Conservation (phyloP, 164 flowering plant genomes). For the Sextonia rubra region DNA sequence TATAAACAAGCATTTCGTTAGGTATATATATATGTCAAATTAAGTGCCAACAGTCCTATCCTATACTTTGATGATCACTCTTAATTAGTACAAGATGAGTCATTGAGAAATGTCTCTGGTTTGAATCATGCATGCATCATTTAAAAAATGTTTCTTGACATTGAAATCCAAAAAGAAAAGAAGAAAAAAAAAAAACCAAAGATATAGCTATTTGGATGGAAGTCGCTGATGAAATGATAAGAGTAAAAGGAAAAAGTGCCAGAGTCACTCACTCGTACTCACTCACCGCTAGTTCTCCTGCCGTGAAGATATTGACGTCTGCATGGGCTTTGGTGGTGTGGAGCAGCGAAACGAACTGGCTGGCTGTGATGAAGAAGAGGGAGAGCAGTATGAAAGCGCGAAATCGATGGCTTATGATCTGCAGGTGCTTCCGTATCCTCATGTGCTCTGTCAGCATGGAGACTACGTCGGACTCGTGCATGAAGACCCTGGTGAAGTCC, state of each 20-base stretch:
- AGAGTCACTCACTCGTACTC: too few relatives aligned
- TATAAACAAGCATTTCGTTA: too few relatives aligned
- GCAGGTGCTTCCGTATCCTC: conserved; percentile 64
- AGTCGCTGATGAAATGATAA: background rate
- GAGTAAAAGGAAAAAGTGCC: background rate
- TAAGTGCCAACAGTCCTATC: too few relatives aligned
- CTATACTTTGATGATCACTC: too few relatives aligned
- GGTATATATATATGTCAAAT: too few relatives aligned
- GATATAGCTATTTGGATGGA: background rate
- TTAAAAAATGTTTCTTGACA: too few relatives aligned
- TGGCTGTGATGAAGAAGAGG: conserved; percentile 57
- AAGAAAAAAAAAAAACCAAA: too few relatives aligned
- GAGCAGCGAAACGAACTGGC: conserved; percentile 72
- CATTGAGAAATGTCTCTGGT: too few relatives aligned
- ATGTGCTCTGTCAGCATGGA: conserved; percentile 68
- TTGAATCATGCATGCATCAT: too few relatives aligned
- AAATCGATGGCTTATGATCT: conserved; percentile 81
- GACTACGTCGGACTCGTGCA: conserved; percentile 66
- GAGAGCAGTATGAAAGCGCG: conserved; percentile 59
- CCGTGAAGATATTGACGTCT: conserved; percentile 39
- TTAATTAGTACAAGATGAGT: too few relatives aligned
- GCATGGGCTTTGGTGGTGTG: conserved; percentile 47
- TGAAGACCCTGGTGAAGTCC: conserved; percentile 74
- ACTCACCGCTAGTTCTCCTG: conserved; percentile 89
- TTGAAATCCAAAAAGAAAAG: too few relatives aligned